A percentile compares a stretch with the other conserved stretches of the same genome.
These are phyloP conservation scores for Podospora conica DNA, from an alignment of 495 filamentous ascomycete genomes.

Conservation along the genomic window DNA sequence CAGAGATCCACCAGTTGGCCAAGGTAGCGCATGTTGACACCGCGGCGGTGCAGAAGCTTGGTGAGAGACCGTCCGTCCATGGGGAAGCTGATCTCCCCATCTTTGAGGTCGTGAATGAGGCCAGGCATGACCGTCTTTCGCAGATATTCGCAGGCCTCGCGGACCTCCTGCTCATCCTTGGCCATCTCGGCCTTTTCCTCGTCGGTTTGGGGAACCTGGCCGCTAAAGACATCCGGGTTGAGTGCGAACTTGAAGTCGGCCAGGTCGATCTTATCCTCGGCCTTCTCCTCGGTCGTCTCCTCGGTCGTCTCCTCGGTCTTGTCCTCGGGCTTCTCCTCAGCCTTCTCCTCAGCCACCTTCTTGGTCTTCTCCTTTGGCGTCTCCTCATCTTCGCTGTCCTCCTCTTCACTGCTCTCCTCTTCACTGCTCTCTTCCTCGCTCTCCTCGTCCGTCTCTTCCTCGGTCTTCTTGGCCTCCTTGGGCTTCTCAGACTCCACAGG, in stretches of 20 bases:
- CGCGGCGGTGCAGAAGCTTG: slow-evolving; percentile 88
- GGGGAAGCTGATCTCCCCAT: slow-evolving; percentile 91
- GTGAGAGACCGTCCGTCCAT: slow-evolving; percentile 94
- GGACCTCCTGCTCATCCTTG: slow-evolving; percentile 83
- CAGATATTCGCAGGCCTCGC: slow-evolving; percentile 74
- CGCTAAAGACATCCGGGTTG: slow-evolving; percentile 94
- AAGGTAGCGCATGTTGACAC: slow-evolving; percentile 94
- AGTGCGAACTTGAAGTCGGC: slow-evolving; percentile 75
- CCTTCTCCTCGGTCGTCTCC: slow-evolving; percentile 20
- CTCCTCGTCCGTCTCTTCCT: slow-evolving; percentile 19
- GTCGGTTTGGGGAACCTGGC: slow-evolving; percentile 81
- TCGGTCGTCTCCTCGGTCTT: slow-evolving; percentile 27
- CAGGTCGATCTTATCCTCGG: slow-evolving; percentile 60
- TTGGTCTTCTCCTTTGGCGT: slow-evolving; percentile 19
- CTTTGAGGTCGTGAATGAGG: slow-evolving; percentile 73
- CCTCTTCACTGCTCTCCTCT: slow-evolving; percentile 22
- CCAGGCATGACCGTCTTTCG: slow-evolving; percentile 64
- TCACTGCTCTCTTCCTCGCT: slow-evolving; percentile 24
- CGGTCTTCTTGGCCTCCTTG: slow-evolving; percentile 14
- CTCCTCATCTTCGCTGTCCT: slow-evolving; percentile 14
- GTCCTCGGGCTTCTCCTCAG: slow-evolving; percentile 21
- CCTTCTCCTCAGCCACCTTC: slow-evolving; percentile 18
- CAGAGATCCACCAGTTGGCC: slow-evolving; percentile 71
- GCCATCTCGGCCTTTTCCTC: slow-evolving; percentile 82
- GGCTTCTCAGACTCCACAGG: neutral